These are phyloP conservation scores for Blakeslea trispora DNA, from an alignment of 371 early-diverging fungal genomes.

Conservation along the genomic window DNA sequence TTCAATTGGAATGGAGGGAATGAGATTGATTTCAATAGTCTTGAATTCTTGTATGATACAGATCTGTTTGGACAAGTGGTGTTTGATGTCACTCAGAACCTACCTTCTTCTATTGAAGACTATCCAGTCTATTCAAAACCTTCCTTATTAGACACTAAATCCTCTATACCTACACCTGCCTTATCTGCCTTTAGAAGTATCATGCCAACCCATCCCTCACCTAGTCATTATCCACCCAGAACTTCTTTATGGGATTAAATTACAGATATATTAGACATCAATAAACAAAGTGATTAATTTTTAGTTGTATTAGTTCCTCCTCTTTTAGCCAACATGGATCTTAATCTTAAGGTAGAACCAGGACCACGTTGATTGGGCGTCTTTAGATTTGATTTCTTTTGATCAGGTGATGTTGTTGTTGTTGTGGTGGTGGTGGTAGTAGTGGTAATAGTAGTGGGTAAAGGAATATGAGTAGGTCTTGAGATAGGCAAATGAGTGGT, in stretches of 20 bases:
- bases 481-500: not conserved
- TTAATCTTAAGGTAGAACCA: conserved; percentile 38
- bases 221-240: too few species aligned
- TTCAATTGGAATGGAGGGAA: conserved; percentile 22
- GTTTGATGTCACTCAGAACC: conserved; percentile 29
- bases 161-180: not conserved
- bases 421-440: too few species aligned
- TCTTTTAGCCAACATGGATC: conserved; percentile 37
- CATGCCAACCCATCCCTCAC: too few species aligned
- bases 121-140: not conserved
- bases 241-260: too few species aligned
- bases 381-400: conserved; percentile 27
- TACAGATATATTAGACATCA: too few species aligned
- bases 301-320: not conserved
- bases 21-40: conserved; percentile 43
- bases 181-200: too few species aligned
- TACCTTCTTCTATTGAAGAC: not conserved
- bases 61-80: conserved; percentile 48
- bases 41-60: conserved; percentile 43
- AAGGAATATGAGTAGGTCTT: conserved; percentile 13
- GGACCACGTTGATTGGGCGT: conserved; percentile 37
- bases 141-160: not conserved
- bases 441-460: too few species aligned
- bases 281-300: too few species aligned
- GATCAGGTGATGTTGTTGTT: conserved; percentile 12